These are phyloP conservation scores for Breviolum minutum DNA, from an alignment of 73 alveolate genomes.

Conservation along the genomic window DNA sequence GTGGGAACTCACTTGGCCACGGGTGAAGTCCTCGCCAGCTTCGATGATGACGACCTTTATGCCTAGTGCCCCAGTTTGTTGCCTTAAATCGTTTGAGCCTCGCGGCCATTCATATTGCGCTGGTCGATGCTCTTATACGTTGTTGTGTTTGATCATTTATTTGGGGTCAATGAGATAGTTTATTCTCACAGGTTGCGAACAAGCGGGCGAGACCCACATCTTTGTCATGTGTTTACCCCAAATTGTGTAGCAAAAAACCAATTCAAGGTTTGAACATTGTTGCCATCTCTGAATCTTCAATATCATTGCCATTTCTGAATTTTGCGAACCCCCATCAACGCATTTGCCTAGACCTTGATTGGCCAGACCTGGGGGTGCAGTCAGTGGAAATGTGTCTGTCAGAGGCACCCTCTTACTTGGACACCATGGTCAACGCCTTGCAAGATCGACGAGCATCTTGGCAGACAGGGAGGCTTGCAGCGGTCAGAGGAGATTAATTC, in stretches of 20 bases:
- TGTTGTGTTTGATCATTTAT: background rate
- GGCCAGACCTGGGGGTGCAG: too few relatives aligned
- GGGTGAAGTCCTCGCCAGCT: constrained; percentile 75
- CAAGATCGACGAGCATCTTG: constrained; percentile 59
- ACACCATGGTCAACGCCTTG: constrained; percentile 87
- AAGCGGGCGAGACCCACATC: too few relatives aligned
- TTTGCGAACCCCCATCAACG: too few relatives aligned
- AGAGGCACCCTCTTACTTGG: constrained; percentile 72
- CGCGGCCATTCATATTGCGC: too few relatives aligned
- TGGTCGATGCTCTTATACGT: too few relatives aligned
- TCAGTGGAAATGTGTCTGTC: background rate
- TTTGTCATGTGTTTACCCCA: too few relatives aligned
- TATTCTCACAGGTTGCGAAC: too few relatives aligned
- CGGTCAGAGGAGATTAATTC: background rate
- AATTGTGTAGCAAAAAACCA: too few relatives aligned
- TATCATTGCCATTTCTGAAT: too few relatives aligned
- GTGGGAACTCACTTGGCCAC: constrained; percentile 64
- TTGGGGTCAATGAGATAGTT: background rate
- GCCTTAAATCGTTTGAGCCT: background rate
- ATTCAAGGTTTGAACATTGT: too few relatives aligned
- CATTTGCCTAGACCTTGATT: too few relatives aligned
- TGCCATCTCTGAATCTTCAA: too few relatives aligned
- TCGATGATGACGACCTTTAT: constrained; percentile 74
- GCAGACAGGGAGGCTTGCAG: background rate
- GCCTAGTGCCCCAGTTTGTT: background rate